phyloP scores from a whole-genome alignment of 805 yeast genomes.

The Hemisphaericaspora nanyangensis region DNA sequence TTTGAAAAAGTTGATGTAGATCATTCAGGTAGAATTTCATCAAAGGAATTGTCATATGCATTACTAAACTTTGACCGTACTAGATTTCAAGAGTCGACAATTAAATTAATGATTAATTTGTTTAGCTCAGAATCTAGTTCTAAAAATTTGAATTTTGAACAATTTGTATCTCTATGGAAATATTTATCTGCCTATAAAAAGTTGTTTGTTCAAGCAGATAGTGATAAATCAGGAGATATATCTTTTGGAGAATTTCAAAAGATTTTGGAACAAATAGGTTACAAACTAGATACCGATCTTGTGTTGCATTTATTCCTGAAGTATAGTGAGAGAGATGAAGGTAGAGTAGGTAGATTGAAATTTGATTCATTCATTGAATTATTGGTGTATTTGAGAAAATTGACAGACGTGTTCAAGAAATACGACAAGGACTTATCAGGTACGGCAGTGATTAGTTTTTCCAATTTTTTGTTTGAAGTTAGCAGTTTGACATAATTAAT shows the following conservation, averaged over 20 bases:
- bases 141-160: slow-evolving; percentile 44
- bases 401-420: slow-evolving; percentile 75
- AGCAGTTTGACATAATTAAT: slow-evolving; percentile 26
- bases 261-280: slow-evolving; percentile 63
- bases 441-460: slow-evolving; percentile 60
- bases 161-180: slow-evolving; percentile 66
- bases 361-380: slow-evolving; percentile 83
- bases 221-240: slow-evolving; percentile 54
- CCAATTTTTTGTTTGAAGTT: slow-evolving; percentile 59
- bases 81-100: slow-evolving; percentile 56
- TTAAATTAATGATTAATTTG: slow-evolving; percentile 57
- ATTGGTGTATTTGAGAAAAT: slow-evolving; percentile 68
- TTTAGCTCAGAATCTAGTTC: slow-evolving; percentile 40
- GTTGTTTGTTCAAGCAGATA: slow-evolving; percentile 58
- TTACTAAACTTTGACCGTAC: slow-evolving; percentile 63
- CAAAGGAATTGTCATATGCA: slow-evolving; percentile 54
- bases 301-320: slow-evolving; percentile 56
- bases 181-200: slow-evolving; percentile 64
- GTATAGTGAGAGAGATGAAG: slow-evolving; percentile 42
- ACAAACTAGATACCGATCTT: slow-evolving; percentile 53
- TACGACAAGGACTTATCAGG: slow-evolving; percentile 76
- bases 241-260: slow-evolving; percentile 63
- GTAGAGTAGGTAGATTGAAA: slow-evolving; percentile 45
- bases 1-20: slow-evolving; percentile 55
- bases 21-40: slow-evolving; percentile 51